Evolutionary conservation across 306 rosid species (phyloP), one percentile per base, ranked within the genome.

Genomic region (Lotus japonicus): DNA sequence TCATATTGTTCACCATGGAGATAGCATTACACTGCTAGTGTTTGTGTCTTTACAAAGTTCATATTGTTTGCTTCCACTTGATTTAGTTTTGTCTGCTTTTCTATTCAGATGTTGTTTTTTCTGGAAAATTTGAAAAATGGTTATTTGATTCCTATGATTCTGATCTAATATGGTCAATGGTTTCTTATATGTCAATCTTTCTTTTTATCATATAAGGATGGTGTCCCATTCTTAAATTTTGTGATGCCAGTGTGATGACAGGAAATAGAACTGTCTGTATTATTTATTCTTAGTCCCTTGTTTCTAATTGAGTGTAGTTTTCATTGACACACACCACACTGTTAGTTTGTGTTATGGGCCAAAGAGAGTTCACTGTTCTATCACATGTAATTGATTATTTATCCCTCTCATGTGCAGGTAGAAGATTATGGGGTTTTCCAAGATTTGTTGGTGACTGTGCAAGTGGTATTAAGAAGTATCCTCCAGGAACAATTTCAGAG

Each of bases 1-100:
- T 77, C 99, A 88, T 84, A 96, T 94, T 78, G 99, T 94, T 81
- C 99, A 94, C 52, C 96, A 96, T 39, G 99, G 97, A 38, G 97
- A 94, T 58, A 90, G 96, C 85, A 94, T 94, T 63, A 88, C 97
- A 19, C 78, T 94, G 49, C 87, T 94, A 19, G 99, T 94, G 31
- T 97, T 94, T 78, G 95, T 90, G 44, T 89, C 99, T 65, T 84
- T 97, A 9, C 91, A 87, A 79, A 83, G 84, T 73, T 88, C 97
- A 39, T 97, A 96, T 94, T 72, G 39, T 39, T 77, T 5, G 3
- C 57, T 10, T 75, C 38, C 45, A 57, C 69, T 63, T 74, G 53
- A 45, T 60, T 36, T 64, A 12, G 23, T 46, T 67, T 33, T 36
- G 15, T 53, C 46, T 66, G 72, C 45, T 41, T 65, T 69, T 65